Percentiles rank a stretch among this genome's conserved stretches.
These are phyloP conservation scores for Trematosphaeria pertusa DNA, from an alignment of 2,329 filamentous ascomycete species.

Conservation along the genomic window DNA sequence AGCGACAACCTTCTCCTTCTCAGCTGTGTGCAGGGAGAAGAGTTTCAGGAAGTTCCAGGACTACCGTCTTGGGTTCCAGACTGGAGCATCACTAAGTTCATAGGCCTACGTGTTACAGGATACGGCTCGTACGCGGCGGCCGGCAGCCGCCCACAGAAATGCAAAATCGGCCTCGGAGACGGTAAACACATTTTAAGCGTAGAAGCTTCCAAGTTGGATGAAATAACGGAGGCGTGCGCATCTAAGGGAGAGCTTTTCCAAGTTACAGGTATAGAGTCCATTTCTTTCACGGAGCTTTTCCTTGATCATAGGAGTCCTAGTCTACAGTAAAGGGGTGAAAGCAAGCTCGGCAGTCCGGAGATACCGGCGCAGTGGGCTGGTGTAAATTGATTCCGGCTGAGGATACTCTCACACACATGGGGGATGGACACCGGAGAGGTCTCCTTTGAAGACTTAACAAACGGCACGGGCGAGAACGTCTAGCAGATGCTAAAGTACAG, in stretches of 20 bases:
- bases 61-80: slow-evolving; percentile 31
- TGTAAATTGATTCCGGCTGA: no score
- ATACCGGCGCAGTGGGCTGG: no score
- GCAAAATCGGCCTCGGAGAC: background rate
- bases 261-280: slow-evolving; percentile 6
- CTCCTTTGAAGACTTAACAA: no score
- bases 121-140: slow-evolving; percentile 19
- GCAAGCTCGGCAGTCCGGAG: no score
- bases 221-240: slow-evolving; percentile 9
- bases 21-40: slow-evolving; percentile 22
- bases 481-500: no score
- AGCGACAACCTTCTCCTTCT: slow-evolving; percentile 19
- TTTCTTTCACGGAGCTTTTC: no score
- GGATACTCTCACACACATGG: no score
- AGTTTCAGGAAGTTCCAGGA: slow-evolving; percentile 14
- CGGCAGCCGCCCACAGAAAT: background rate
- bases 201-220: slow-evolving; percentile 12
- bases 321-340: no score
- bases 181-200: slow-evolving; percentile 11
- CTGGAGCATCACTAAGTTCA: slow-evolving; percentile 15
- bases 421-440: no score
- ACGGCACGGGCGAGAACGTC: no score
- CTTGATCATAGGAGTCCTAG: no score
- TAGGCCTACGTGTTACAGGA: slow-evolving; percentile 20
- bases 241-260: slow-evolving; percentile 10